Evolutionary conservation across 2,329 filamentous ascomycete species (phyloP).

Genomic region (Fusarium poae): DNA sequence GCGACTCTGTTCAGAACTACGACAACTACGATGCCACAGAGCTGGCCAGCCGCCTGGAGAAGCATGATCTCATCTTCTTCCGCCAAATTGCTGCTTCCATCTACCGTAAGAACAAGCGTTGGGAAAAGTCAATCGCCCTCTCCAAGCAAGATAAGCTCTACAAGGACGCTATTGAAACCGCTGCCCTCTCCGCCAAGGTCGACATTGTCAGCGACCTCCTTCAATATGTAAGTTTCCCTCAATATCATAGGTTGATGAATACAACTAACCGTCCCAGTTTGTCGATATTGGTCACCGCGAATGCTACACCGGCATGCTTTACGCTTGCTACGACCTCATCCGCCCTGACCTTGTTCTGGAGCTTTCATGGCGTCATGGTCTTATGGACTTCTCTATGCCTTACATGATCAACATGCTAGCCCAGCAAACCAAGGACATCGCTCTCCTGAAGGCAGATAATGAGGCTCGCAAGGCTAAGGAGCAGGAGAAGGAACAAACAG

Average conservation of each 20-base stretch:
- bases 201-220: constrained; percentile 96
- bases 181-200: constrained; percentile 88
- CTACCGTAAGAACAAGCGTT: constrained; percentile 99
- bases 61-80: constrained; percentile 99
- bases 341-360: constrained; percentile 93
- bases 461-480: constrained; percentile 90
- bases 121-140: constrained; percentile 98
- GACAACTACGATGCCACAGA: constrained; percentile 99
- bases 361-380: constrained; percentile 94
- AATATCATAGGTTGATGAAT: background rate
- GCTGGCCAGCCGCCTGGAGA: constrained; percentile 91
- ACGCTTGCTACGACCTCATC: constrained; percentile 97
- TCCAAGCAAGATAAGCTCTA: constrained; percentile 99
- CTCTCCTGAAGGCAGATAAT: constrained; percentile 91
- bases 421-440: constrained; percentile 89
- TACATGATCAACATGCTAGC: constrained; percentile 99
- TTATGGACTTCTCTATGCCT: constrained; percentile 98
- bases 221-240: constrained; percentile 83
- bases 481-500: constrained; percentile 80
- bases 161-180: constrained; percentile 99
- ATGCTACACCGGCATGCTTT: constrained; percentile 99
- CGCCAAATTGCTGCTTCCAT: constrained; percentile 97
- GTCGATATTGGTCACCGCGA: constrained; percentile 99
- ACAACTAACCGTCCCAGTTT: constrained; percentile 73
- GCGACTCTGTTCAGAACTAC: constrained; percentile 97